Evolutionary conservation across 768 basidiomycete genomes (phyloP).

Genomic region (Leccinum variicolor): DNA sequence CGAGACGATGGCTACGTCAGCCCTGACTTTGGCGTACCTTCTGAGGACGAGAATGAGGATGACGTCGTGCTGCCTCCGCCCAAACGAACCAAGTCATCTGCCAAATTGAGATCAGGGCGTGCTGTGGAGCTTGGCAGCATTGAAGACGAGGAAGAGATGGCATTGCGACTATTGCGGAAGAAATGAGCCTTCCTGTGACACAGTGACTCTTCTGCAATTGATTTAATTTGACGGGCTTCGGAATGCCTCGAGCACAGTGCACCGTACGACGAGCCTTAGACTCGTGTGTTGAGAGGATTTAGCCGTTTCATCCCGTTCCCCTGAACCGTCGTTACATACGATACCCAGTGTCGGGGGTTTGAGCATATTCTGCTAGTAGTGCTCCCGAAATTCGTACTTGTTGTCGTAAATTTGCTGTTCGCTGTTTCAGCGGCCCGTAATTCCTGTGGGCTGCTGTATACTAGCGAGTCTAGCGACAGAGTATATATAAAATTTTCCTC

Average conservation of each 20-base stretch:
- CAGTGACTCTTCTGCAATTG: background rate
- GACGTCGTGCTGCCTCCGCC: conserved; percentile 24
- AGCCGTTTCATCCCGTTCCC: too few species aligned
- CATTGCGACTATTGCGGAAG: conserved; percentile 52
- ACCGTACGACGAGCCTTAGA: background rate
- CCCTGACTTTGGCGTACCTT: conserved; percentile 61
- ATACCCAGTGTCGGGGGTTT: background rate
- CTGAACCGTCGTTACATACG: too few species aligned
- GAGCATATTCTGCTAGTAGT: conserved; percentile 13
- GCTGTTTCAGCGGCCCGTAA: background rate
- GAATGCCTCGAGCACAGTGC: background rate
- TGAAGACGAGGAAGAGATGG: conserved; percentile 62
- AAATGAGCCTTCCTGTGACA: conserved; percentile 14
- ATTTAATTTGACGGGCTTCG: too few species aligned
- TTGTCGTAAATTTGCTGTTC: conserved; percentile 17
- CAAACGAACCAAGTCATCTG: conserved; percentile 31
- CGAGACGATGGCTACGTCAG: conserved; percentile 72
- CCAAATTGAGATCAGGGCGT: conserved; percentile 28
- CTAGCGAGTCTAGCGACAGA: background rate
- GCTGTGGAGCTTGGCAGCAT: conserved; percentile 28
- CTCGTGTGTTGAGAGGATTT: conserved; percentile 4
- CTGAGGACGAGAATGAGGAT: conserved; percentile 35
- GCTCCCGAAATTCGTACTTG: background rate
- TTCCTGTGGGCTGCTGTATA: conserved; percentile 7
- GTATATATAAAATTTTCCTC: conserved; percentile 3